These are phyloP conservation scores for Bacidia rubella DNA, from an alignment of 495 filamentous ascomycete species.

Conservation along the genomic window DNA sequence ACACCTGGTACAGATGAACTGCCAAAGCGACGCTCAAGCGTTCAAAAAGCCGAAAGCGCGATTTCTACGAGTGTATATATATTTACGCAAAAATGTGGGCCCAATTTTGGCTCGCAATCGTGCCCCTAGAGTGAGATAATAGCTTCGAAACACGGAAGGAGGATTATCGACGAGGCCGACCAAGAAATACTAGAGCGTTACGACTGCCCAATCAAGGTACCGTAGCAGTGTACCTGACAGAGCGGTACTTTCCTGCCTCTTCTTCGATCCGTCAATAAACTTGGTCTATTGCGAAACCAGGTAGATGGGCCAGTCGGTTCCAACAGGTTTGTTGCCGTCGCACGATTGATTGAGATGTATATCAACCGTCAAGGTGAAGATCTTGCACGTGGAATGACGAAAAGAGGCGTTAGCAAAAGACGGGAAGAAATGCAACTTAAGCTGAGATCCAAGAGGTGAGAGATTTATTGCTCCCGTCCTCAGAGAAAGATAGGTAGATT, in stretches of 20 bases:
- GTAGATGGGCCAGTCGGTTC: not conserved
- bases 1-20: not conserved
- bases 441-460: too few species aligned
- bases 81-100: not conserved
- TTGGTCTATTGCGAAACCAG: not conserved
- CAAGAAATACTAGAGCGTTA: not conserved
- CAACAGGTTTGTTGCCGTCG: not conserved
- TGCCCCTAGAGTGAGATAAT: not conserved
- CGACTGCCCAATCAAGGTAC: not conserved
- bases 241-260: not conserved
- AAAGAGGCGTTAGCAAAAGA: not conserved
- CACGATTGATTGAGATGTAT: not conserved
- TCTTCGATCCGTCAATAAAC: not conserved
- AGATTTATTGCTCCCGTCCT: too few species aligned
- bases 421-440: too few species aligned
- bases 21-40: not conserved
- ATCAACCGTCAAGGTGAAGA: not conserved
- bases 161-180: not conserved
- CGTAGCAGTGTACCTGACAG: not conserved
- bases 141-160: not conserved
- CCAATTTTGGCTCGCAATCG: not conserved
- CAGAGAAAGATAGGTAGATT: too few species aligned
- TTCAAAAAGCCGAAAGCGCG: not conserved
- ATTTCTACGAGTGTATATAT: not conserved
- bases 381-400: not conserved